phyloP scores from a whole-genome alignment of 2,329 filamentous ascomycete genomes.

The Ceratocystis destructans region DNA sequence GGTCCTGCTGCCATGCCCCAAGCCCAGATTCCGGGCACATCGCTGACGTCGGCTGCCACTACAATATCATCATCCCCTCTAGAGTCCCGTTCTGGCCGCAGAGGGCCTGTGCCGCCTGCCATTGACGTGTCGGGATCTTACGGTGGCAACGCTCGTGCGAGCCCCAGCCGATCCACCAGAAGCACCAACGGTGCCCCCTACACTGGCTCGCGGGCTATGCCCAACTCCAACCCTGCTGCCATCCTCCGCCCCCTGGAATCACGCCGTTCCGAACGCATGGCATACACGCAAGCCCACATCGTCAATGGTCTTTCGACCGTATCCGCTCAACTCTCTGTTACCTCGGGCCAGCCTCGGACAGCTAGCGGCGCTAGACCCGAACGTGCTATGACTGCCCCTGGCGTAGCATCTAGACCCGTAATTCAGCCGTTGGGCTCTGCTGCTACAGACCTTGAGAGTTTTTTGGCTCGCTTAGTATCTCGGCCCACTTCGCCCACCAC shows the following conservation, averaged over 20 bases:
- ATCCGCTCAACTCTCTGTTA: constrained; percentile 11
- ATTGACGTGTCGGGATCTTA: constrained; percentile 37
- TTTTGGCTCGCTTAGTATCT: constrained; percentile 6
- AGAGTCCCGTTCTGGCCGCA: not conserved
- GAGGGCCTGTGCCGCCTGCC: constrained; percentile 13
- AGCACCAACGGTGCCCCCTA: not conserved
- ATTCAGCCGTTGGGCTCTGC: constrained; percentile 13
- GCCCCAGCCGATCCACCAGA: not conserved
- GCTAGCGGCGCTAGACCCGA: constrained; percentile 11
- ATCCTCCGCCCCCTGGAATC: constrained; percentile 2
- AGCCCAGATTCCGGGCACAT: not conserved
- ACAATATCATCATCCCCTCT: not conserved
- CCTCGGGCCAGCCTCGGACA: constrained; percentile 16
- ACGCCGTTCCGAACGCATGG: not conserved
- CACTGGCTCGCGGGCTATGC: not conserved
- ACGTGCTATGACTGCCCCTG: constrained; percentile 18
- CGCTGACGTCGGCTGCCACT: not conserved
- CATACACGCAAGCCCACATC: constrained; percentile 16
- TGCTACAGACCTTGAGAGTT: not conserved
- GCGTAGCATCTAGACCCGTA: constrained; percentile 3
- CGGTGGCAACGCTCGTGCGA: constrained; percentile 24
- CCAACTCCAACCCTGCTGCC: constrained; percentile 1
- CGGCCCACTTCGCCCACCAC: constrained; percentile 17
- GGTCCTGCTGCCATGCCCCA: not conserved
- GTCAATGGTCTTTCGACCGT: constrained; percentile 16